Evolutionary conservation across 1,139 yeast species (phyloP), one percentile per base, ranked within the genome.

Genomic region (Petasospora fabianii): DNA sequence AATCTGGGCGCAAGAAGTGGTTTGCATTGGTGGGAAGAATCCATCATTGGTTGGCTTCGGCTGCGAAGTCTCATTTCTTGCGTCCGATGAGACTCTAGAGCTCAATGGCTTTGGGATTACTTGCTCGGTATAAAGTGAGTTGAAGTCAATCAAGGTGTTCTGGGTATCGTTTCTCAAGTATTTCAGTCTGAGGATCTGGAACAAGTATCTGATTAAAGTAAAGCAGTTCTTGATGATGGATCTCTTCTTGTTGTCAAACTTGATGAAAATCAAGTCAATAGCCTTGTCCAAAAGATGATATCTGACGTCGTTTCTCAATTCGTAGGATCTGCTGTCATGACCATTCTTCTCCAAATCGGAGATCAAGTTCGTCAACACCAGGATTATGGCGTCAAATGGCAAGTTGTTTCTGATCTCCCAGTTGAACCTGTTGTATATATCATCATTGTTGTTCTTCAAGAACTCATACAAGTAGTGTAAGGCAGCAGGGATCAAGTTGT

Each of bases 391-490:
- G 54, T 77, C 82, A 39, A 77, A 64, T 4, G 84, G 84, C 36
- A 77, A 69, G 6, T 77, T 73, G 38, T 80, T 63, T 50, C 77
- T 72, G 36, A 77, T 68, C 47, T 75, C 77, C 83, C 83, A 77
- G 51, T 77, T 77, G 55, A 65, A 77, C 19, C 59, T 55, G 34
- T 57, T 51, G 50, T 61, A 56, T 12, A 51, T 47, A 35, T 56
- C 59, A 37, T 57, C 57, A n/a, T 54, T 49, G 38, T 58, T 58
- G 39, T 54, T 55, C 40, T 54, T 58, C 44, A 55, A 41, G 41
- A 77, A 77, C 46, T 74, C 78, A 49, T 74, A 73, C 47, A 77
- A 58, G 49, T 75, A 76, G 51, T 77, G 82, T 32, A 77, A 54
- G n/a, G 78, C 66, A 1, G 78, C 69, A 2, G 84, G 82, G 27